phyloP scores from a whole-genome alignment of 495 filamentous ascomycete species.

The Neurospora sp. region DNA sequence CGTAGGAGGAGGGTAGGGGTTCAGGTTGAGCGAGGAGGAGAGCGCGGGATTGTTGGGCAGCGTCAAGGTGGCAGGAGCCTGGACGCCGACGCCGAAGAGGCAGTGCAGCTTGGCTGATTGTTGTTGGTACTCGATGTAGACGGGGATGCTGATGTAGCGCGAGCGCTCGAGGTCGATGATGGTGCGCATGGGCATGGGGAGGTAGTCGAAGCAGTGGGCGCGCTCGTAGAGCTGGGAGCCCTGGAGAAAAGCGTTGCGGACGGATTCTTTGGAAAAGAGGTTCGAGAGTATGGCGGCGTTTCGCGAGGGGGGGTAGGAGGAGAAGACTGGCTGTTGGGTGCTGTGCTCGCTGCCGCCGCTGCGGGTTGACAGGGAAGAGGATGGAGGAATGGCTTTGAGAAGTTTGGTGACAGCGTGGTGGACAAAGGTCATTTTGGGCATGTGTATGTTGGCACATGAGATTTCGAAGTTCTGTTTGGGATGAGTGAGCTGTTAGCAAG shows the following conservation, averaged over 20 bases:
- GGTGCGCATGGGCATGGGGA: not conserved
- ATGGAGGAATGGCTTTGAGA: conserved; percentile 9
- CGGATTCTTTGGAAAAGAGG: conserved; percentile 27
- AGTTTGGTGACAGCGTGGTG: conserved; percentile 23
- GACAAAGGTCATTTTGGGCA: conserved; percentile 21
- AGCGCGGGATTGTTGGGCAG: not conserved
- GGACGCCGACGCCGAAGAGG: conserved; percentile 38
- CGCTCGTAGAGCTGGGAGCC: conserved; percentile 44
- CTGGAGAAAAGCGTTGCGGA: conserved; percentile 35
- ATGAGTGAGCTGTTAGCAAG: not conserved
- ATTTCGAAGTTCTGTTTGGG: not conserved
- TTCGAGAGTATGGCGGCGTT: conserved; percentile 39
- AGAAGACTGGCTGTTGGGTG: conserved; percentile 8
- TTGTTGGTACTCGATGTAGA: conserved; percentile 31
- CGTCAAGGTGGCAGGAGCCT: not conserved
- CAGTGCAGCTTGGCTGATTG: conserved; percentile 52
- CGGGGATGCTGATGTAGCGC: conserved; percentile 37
- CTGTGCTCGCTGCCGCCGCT: conserved; percentile 19
- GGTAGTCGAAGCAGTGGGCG: conserved; percentile 17
- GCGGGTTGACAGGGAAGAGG: not conserved
- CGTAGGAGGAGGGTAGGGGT: not conserved
- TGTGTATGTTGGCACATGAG: not conserved
- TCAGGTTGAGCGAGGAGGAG: not conserved
- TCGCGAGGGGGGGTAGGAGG: conserved; percentile 21
- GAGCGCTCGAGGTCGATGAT: conserved; percentile 5